Percentiles rank a stretch among this genome's conserved stretches.
phyloP scores from a whole-genome alignment of 2,329 filamentous ascomycete species.

The Aureobasidium sp. region DNA sequence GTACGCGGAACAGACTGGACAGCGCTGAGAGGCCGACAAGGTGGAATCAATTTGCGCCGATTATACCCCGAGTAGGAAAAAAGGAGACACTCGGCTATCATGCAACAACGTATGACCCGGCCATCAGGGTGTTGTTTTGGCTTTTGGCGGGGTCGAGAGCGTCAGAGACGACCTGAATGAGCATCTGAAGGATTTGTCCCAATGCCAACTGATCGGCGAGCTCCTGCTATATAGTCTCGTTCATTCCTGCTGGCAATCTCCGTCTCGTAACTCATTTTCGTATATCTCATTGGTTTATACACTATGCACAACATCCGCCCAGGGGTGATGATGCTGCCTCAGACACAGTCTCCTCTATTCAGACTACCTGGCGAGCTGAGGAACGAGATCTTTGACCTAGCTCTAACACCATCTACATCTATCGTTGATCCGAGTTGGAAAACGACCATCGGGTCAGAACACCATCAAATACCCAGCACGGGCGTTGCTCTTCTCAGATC shows the following conservation, averaged over 20 bases:
- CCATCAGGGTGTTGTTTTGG: slow-evolving; percentile 11
- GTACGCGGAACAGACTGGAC: too few species aligned
- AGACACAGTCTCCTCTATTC: slow-evolving; percentile 16
- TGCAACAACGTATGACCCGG: slow-evolving; percentile 7
- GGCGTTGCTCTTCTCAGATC: slow-evolving; percentile 28
- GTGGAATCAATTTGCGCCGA: background rate
- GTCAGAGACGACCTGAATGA: background rate
- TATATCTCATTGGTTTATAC: background rate
- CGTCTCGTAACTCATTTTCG: background rate
- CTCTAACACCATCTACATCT: slow-evolving; percentile 11
- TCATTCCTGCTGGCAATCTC: background rate
- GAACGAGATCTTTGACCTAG: slow-evolving; percentile 18
- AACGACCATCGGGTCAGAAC: background rate
- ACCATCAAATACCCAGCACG: slow-evolving; percentile 14
- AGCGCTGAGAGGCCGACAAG: background rate
- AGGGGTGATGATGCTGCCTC: background rate
- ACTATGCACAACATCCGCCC: background rate
- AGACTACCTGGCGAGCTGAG: slow-evolving; percentile 20
- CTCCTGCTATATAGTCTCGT: background rate
- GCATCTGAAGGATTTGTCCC: background rate
- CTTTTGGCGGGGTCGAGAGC: slow-evolving; percentile 3
- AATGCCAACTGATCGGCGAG: background rate
- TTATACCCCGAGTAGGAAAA: background rate
- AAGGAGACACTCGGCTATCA: background rate
- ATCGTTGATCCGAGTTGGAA: slow-evolving; percentile 18